Evolutionary conservation across 345 rosid genomes (phyloP).

Genomic region (Populus ilicifolia): DNA sequence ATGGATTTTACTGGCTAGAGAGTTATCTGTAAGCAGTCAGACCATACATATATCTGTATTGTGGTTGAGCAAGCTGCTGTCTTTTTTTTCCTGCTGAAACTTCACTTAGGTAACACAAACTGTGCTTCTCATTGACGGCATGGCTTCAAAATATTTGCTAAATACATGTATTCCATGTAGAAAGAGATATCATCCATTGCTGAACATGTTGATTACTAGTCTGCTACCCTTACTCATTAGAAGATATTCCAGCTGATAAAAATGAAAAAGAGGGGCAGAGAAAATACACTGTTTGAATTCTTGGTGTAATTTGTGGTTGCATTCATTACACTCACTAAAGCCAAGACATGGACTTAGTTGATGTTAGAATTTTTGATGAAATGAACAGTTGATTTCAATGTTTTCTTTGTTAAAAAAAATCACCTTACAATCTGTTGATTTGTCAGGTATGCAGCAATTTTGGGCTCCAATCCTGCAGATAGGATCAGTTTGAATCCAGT

Average conservation of each 20-base stretch:
- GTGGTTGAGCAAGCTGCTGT: not conserved
- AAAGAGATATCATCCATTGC: not conserved
- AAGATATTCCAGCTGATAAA: not conserved
- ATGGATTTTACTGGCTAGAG: not conserved
- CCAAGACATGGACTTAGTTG: not conserved
- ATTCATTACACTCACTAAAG: not conserved
- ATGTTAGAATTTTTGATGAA: not conserved
- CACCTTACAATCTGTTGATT: slow-evolving; percentile 14
- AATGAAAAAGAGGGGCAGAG: not conserved
- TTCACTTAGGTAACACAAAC: too few relatives aligned
- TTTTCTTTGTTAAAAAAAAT: not conserved
- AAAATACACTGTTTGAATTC: not conserved
- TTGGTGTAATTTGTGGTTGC: not conserved
- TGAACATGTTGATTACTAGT: not conserved
- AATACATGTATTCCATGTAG: not conserved
- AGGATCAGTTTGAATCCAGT: slow-evolving; percentile 61
- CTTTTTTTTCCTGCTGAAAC: not conserved
- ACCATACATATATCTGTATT: not conserved
- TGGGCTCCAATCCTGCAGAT: slow-evolving; percentile 60
- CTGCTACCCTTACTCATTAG: not conserved
- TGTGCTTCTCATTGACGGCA: too few relatives aligned
- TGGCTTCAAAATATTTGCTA: not conserved
- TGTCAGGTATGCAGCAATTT: slow-evolving; percentile 74
- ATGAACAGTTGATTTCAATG: not conserved
- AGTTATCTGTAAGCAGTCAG: not conserved